A percentile compares a stretch with the other conserved stretches of the same genome.
These are phyloP conservation scores for Jasminum sambac DNA, from an alignment of 257 asterid species.

Conservation along the genomic window DNA sequence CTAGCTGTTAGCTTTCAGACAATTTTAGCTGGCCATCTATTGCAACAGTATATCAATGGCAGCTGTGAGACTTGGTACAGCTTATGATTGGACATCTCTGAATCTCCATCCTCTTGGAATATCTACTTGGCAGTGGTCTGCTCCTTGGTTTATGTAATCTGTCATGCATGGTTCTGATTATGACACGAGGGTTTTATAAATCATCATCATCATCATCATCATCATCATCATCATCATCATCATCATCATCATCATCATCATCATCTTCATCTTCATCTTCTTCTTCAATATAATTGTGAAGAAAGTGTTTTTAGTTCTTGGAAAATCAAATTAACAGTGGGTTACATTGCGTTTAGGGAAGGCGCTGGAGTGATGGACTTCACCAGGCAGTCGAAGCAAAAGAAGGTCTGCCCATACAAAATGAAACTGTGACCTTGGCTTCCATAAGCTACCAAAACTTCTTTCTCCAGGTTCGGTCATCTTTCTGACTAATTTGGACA, in stretches of 20 bases:
- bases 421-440: slow-evolving; percentile 94
- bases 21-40: neutral
- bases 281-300: neutral
- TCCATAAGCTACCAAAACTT: slow-evolving; percentile 99
- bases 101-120: slow-evolving; percentile 4
- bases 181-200: neutral
- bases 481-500: slow-evolving; percentile 25
- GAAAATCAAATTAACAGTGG: slow-evolving; percentile 16
- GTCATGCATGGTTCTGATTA: neutral
- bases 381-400: slow-evolving; percentile 99
- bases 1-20: neutral
- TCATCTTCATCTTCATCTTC: no score
- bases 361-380: slow-evolving; percentile 99
- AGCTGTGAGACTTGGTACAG: neutral
- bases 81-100: neutral
- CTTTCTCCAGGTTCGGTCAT: slow-evolving; percentile 86
- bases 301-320: slow-evolving; percentile 1
- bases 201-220: neutral
- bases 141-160: slow-evolving; percentile 3
- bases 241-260: neutral
- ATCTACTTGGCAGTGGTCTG: neutral
- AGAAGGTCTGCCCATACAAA: slow-evolving; percentile 94
- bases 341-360: slow-evolving; percentile 58
- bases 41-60: neutral
- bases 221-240: neutral